Base-by-base conservation (phyloP, 2,329 filamentous ascomycete genomes). In the Xylaria digitata region DNA sequence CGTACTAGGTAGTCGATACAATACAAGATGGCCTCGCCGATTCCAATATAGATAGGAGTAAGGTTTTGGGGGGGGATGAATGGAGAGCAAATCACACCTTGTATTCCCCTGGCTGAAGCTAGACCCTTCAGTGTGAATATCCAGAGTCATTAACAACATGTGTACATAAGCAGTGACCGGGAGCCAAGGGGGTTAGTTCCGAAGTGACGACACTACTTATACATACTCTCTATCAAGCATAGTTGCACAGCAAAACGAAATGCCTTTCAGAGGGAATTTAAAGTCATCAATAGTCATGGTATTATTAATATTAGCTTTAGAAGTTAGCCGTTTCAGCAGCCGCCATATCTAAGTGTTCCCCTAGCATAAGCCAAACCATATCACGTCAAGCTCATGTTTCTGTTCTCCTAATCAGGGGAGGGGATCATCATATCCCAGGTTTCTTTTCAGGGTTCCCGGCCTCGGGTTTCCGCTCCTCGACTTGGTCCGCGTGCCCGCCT, bases 281-380 rank as follows among this genome's bases (percentile, higher is more conserved):
- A 11, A 23, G 37, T 52, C 49, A 37, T 26, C 21, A 34, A 26
- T 34, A 15, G n/a, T 50, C 23, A 56, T 53, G 26, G n/a, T 56
- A 6, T 21, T 26, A 58, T 63, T 55, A 66, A 63, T 13, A 66
- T 63, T 63, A 66, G 8, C 49, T 62, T 34, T 37, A 59, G 42
- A 49, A 30, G 50, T 26, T 37, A 15, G n/a, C 15, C 13, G 45
- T 37, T 53, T 52, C 23, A n/a, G 19, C 13, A 32, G 34, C 43
- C 7, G 37, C 13, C 34, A 4, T 37, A 40, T 54, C 26, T 13
- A 49, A 26, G 11, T 54, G n/a, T 32, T 32, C 42, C 19, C 13
- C 2, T 43, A 37, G 32, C 46, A 5, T 37, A 34, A 4, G 15
- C n/a, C 15, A 6, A 48, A 48, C 30, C 26, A 49, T 46, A 37